Evolutionary conservation across 2,329 filamentous ascomycete species (phyloP).

Genomic region (Colletotrichum noveboracense): DNA sequence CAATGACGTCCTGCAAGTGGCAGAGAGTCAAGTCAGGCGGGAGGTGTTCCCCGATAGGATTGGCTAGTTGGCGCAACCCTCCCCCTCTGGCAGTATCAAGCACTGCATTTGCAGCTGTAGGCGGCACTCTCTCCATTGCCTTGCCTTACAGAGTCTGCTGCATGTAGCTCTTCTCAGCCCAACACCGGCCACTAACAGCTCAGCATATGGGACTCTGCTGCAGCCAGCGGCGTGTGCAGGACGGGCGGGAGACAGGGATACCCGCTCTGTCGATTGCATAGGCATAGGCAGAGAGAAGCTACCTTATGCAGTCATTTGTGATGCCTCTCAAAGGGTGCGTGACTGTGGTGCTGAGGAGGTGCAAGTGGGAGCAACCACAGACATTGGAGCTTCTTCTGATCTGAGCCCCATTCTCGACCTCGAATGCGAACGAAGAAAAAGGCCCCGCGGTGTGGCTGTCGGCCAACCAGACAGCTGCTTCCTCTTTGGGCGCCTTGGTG

Average conservation of each 20-base stretch:
- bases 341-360: neutral
- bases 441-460: neutral
- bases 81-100: neutral
- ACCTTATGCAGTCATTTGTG: constrained; percentile 6
- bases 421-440: constrained; percentile 18
- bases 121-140: neutral
- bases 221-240: constrained; percentile 9
- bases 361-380: neutral
- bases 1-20: constrained; percentile 21
- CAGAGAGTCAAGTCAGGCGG: constrained; percentile 21
- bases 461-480: constrained; percentile 8
- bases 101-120: constrained; percentile 18
- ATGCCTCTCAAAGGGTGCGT: neutral
- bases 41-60: neutral
- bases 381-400: neutral
- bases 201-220: neutral
- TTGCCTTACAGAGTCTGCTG: neutral
- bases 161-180: constrained; percentile 14
- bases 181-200: constrained; percentile 8
- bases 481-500: constrained; percentile 3
- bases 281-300: neutral
- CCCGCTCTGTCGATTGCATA: constrained; percentile 8
- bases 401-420: constrained; percentile 8
- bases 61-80: constrained; percentile 14
- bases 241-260: constrained; percentile 17